Base-by-base conservation (phyloP, 768 basidiomycete species). In the Coprinellus micaceus region DNA sequence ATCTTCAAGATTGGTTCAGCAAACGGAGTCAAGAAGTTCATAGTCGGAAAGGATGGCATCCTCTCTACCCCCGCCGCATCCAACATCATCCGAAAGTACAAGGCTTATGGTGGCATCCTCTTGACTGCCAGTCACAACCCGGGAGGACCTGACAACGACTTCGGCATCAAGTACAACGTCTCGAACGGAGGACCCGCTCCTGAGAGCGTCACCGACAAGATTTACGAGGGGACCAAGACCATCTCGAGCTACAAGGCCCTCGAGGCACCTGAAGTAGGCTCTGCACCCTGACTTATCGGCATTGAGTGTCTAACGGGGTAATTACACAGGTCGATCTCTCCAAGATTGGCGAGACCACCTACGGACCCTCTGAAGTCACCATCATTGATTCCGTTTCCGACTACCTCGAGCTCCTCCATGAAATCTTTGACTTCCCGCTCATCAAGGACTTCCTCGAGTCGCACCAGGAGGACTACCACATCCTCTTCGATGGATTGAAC, bases 111-210 rank as follows among this genome's bases (percentile, higher is more conserved):
- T 44, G 97, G 97, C 61, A 99, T 99, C 72, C 80, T 99, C 53
- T 80, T 99, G 61, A 99, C 97, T 4, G 97, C 97, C 17, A 89
- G 86, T 58, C 97, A 99, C 80, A 99, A 99, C 73, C 95, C 97
- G 17, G 97, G 97, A 53, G 97, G 97, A 22, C 97, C 97, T n/a
- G 82, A 93, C 67, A 89, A 91, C 65, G 97, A 99, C 73, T 99
- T 98, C 70, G 97, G 97, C 47, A 98, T 99, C 83, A 98, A 99
- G 75, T 99, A 97, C 79, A 99, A 99, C 72, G 89, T 94, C 47
- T 87, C 88, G 37, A 99, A 99, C 64, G 97, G 97, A 58, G 97
- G 97, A 2, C 96, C 97, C 19, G 97, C 97, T 21, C 94, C 97
- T 0, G 97, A 99, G 75, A 85, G 79, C 66, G 87, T 99, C 57